Evolutionary conservation across 208 protist genomes (phyloP).

Genomic region (Trypanosoma platydactyli): DNA sequence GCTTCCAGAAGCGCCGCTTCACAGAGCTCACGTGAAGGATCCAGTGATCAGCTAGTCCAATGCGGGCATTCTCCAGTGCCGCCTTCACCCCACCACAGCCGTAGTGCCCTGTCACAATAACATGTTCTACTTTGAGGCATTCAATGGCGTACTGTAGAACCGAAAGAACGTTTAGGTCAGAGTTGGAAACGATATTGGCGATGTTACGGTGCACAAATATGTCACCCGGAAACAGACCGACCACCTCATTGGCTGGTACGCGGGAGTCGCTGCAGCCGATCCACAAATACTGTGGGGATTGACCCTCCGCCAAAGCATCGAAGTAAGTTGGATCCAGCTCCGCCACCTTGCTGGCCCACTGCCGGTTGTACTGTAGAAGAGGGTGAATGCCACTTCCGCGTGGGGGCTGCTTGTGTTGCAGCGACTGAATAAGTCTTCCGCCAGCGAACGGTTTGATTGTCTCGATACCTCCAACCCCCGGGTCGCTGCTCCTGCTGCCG

Average conservation of each 20-base stretch:
- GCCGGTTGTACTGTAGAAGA: slow-evolving; percentile 86
- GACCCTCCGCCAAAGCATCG: slow-evolving; percentile 58
- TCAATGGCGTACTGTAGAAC: slow-evolving; percentile 94
- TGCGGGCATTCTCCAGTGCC: slow-evolving; percentile 46
- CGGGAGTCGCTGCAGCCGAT: slow-evolving; percentile 93
- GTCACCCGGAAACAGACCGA: slow-evolving; percentile 88
- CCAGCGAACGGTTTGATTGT: slow-evolving; percentile 38
- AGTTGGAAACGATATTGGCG: slow-evolving; percentile 91
- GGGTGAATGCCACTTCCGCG: slow-evolving; percentile 73
- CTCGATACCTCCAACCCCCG: slow-evolving; percentile 15
- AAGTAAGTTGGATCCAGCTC: slow-evolving; percentile 90
- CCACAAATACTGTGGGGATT: slow-evolving; percentile 92
- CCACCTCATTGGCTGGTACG: slow-evolving; percentile 86
- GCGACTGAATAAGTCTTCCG: slow-evolving; percentile 51
- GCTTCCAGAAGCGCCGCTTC: slow-evolving; percentile 70
- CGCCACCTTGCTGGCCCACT: slow-evolving; percentile 79
- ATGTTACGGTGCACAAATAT: slow-evolving; percentile 96
- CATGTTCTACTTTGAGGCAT: slow-evolving; percentile 91
- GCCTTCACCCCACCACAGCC: slow-evolving; percentile 92
- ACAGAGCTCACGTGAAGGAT: slow-evolving; percentile 70
- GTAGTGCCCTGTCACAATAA: slow-evolving; percentile 95
- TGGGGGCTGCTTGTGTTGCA: slow-evolving; percentile 60
- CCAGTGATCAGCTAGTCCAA: slow-evolving; percentile 81
- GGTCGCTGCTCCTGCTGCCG: not conserved
- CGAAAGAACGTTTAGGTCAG: slow-evolving; percentile 89